phyloP scores from a whole-genome alignment of 176 grass and related monocot genomes.

The Oryza punctata region DNA sequence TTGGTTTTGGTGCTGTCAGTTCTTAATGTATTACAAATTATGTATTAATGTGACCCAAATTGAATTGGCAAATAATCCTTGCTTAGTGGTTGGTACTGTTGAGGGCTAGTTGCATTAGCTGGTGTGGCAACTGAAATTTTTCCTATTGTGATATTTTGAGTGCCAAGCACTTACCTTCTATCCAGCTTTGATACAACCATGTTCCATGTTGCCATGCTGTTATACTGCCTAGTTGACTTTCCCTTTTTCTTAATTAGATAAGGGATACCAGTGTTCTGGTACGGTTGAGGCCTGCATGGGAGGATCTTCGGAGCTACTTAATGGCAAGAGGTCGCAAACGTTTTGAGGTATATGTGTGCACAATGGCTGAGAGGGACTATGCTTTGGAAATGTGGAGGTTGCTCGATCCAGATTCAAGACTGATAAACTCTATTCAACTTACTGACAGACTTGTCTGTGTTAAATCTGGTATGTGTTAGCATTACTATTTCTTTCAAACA shows the following conservation, averaged over 20 bases:
- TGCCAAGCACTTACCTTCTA: background rate
- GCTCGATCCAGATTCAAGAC: slow-evolving; percentile 72
- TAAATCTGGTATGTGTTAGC: slow-evolving; percentile 58
- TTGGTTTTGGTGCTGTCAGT: background rate
- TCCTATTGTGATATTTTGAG: background rate
- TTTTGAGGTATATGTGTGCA: slow-evolving; percentile 94
- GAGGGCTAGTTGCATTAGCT: slow-evolving; percentile 13
- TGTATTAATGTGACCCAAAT: slow-evolving; percentile 4
- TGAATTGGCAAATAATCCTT: background rate
- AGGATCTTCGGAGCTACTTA: slow-evolving; percentile 78
- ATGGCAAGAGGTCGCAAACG: slow-evolving; percentile 78
- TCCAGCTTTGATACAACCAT: slow-evolving; percentile 8
- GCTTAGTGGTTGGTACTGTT: background rate
- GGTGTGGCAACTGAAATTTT: background rate
- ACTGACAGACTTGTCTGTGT: slow-evolving; percentile 71
- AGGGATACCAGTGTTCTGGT: slow-evolving; percentile 84
- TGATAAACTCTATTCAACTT: slow-evolving; percentile 68
- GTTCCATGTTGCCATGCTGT: slow-evolving; percentile 27
- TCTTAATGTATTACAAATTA: background rate
- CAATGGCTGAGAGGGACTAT: slow-evolving; percentile 89
- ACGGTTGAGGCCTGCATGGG: slow-evolving; percentile 73
- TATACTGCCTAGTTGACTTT: slow-evolving; percentile 14
- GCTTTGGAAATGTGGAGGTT: slow-evolving; percentile 90
- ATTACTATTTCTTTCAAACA: slow-evolving; percentile 7
- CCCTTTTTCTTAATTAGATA: slow-evolving; percentile 49